A percentile compares a stretch with the other conserved stretches of the same genome.
These are phyloP conservation scores for Puccinia brachypodii DNA, from an alignment of 1,284 basidiomycete genomes.

Conservation along the genomic window DNA sequence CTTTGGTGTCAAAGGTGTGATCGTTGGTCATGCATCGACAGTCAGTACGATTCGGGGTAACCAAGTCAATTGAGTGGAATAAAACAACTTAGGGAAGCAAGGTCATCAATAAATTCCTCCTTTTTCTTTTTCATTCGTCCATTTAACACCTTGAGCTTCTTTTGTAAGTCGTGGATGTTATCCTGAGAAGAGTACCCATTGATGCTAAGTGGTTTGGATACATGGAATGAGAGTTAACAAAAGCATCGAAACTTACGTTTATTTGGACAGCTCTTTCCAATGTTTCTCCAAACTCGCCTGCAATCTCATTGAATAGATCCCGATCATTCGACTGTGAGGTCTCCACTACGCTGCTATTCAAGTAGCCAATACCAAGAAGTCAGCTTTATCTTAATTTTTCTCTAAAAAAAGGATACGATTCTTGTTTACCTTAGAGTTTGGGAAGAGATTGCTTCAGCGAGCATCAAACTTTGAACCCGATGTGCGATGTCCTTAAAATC, in stretches of 20 bases:
- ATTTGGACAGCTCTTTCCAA: constrained; percentile 7
- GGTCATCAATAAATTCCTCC: constrained; percentile 4
- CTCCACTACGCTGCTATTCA: constrained; percentile 8
- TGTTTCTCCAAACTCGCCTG: constrained; percentile 6
- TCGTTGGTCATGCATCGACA: too few species aligned
- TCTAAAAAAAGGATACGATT: background rate
- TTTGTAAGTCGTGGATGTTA: constrained; percentile 7
- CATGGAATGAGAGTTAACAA: background rate
- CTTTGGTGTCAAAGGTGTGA: background rate
- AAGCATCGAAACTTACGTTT: background rate
- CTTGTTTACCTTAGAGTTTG: constrained; percentile 3
- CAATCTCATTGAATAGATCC: background rate
- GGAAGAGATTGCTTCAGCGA: background rate
- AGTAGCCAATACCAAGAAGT: background rate
- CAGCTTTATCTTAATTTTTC: background rate
- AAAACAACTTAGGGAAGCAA: constrained; percentile 10
- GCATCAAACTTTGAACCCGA: constrained; percentile 5
- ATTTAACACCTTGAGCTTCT: background rate
- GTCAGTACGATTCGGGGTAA: background rate
- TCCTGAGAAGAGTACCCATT: background rate
- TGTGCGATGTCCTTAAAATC: background rate
- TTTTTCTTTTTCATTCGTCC: constrained; percentile 19
- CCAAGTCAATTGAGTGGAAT: background rate
- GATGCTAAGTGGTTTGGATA: background rate
- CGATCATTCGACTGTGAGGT: background rate